These are phyloP conservation scores for Backusella parvicylindrica DNA, from an alignment of 192 early-diverging fungal genomes.

Conservation along the genomic window DNA sequence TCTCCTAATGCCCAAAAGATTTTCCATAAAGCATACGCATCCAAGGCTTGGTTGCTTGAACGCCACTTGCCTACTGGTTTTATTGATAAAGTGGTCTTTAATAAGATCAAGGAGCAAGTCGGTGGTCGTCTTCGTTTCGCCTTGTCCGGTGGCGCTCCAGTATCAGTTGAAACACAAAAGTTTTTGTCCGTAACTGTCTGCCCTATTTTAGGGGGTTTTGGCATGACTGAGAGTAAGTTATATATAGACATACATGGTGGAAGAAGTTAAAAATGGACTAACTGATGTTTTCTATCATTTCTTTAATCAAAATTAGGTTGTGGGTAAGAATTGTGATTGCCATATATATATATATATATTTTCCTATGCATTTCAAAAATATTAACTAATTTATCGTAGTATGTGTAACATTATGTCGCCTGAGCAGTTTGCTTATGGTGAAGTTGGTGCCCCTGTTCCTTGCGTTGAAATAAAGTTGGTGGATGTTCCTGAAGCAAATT, in stretches of 20 bases:
- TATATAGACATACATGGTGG: background rate
- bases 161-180: conserved; percentile 80
- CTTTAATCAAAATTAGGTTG: conserved; percentile 1
- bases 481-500: conserved; percentile 58
- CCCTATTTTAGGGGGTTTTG: conserved; percentile 87
- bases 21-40: conserved; percentile 70
- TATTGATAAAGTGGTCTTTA: conserved; percentile 79
- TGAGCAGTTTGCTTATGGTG: conserved; percentile 51
- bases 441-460: conserved; percentile 77
- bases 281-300: background rate
- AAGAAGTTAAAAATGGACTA: background rate
- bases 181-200: conserved; percentile 77
- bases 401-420: conserved; percentile 67
- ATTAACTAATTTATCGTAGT: conserved; percentile 22
- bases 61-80: conserved; percentile 63
- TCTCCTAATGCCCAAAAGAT: conserved; percentile 59
- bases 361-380: background rate
- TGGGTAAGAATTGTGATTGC: background rate
- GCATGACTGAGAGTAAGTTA: conserved; percentile 43
- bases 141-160: conserved; percentile 85
- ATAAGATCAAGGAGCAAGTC: conserved; percentile 74
- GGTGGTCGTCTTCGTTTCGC: conserved; percentile 84
- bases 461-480: conserved; percentile 78
- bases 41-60: conserved; percentile 69
- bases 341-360: background rate